Evolutionary conservation across 768 basidiomycete genomes (phyloP), one percentile per base, ranked within the genome.

Genomic region (Tulasnella sp.): DNA sequence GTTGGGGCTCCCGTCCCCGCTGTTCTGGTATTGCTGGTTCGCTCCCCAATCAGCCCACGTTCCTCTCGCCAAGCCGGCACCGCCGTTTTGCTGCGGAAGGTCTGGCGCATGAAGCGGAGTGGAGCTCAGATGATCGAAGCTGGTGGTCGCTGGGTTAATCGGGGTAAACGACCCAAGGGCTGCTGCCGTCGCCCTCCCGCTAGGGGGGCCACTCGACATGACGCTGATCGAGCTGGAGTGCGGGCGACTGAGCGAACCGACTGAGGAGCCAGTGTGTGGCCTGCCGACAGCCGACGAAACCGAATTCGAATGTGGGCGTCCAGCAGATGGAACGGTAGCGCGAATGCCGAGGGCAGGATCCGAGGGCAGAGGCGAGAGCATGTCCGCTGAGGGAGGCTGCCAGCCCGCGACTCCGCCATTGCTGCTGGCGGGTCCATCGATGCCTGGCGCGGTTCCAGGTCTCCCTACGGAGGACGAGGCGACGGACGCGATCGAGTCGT

Each of bases 221-320:
- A 51, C 51, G n/a, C 51, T 51, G n/a, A 51, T n/a, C 51, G 51
- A 51, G 51, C 51, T 51, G 7, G 51, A 51, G 10, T 51, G 51
- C 23, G 51, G 51, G 23, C 51, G 51, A 51, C 23, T n/a, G n/a
- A 51, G 51, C 51, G 51, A 51, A 23, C 51, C 51, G 23, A 51
- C 51, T 7, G 51, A 51, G 6, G 51, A 51, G 35, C 55, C 44
- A 46, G 44, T 46, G 32, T 55, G 46, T 46, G 55, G 74, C 29
- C 75, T 51, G 0, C 73, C 73, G 6, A 40, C 73, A 37, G 29
- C 77, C 70, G 69, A 46, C 35, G 29, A 44, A 20, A 77, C 35
- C 1, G 77, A 77, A 29, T 46, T 77, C 23, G 77, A 77, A 70
- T 77, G 77, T 3, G 77, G 77, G 2, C 77, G 39, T 29, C 77